These are phyloP conservation scores for Russula dissimulans DNA, from an alignment of 768 basidiomycete genomes.

Conservation along the genomic window DNA sequence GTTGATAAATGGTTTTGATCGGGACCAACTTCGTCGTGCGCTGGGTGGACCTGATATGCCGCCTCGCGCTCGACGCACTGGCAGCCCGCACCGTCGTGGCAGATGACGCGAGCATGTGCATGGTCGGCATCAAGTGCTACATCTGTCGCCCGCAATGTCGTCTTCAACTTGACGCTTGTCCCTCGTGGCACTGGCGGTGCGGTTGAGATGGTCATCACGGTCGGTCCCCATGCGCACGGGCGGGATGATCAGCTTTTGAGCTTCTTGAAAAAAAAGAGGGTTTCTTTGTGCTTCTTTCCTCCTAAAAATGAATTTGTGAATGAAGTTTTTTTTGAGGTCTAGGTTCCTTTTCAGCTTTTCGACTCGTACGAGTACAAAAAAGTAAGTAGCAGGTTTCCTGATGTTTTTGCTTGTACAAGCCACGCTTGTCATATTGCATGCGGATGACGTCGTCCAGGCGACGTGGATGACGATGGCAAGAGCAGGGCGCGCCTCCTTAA, in stretches of 20 bases:
- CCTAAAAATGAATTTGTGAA: no score
- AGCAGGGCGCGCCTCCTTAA: conserved; percentile 37
- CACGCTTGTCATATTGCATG: conserved; percentile 82
- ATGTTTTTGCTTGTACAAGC: no score
- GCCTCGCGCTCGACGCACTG: conserved; percentile 84
- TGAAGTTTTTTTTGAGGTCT: no score
- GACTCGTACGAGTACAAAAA: no score
- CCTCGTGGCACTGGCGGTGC: conserved; percentile 98
- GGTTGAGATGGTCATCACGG: conserved; percentile 95
- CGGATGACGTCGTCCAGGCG: conserved; percentile 93
- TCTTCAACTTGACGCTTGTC: conserved; percentile 84
- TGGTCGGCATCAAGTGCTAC: conserved; percentile 97
- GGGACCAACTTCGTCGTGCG: conserved; percentile 96
- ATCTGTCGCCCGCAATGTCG: conserved; percentile 94
- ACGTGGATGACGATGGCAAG: conserved; percentile 60
- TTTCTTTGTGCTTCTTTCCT: no score
- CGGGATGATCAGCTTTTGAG: conserved; percentile 88
- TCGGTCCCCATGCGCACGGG: conserved; percentile 74
- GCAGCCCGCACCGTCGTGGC: conserved; percentile 82
- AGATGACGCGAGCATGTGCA: conserved; percentile 67
- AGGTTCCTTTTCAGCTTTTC: no score
- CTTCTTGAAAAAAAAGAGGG: no score
- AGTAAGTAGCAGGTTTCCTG: no score
- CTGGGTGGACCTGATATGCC: conserved; percentile 98
- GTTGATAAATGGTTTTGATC: conserved; percentile 93